phyloP scores from a whole-genome alignment of 2,329 filamentous ascomycete genomes.

The Septoria petroselini region DNA sequence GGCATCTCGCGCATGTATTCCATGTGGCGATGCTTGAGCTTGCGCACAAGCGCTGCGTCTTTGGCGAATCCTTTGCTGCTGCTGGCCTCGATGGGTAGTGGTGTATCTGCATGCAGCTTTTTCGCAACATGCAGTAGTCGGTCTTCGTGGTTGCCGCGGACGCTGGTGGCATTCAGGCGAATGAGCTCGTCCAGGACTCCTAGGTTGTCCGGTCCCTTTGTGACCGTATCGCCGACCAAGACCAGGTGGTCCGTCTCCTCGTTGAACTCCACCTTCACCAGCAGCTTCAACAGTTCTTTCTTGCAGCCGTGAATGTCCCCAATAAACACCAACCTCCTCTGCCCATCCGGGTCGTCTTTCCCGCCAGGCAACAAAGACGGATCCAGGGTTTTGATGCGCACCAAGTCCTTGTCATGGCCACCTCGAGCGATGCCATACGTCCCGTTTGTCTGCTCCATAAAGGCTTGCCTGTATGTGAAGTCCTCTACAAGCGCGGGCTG shows the following conservation, averaged over 20 bases:
- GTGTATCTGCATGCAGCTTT: conserved; percentile 6
- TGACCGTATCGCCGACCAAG: conserved; percentile 73
- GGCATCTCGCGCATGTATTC: conserved; percentile 37
- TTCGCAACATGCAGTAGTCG: conserved; percentile 60
- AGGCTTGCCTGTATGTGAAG: conserved; percentile 37
- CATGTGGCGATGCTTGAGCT: conserved; percentile 34
- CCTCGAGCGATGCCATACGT: conserved; percentile 34
- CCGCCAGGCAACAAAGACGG: conserved; percentile 36
- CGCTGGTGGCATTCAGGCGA: conserved; percentile 69
- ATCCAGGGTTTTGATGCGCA: conserved; percentile 52
- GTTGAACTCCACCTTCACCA: conserved; percentile 65
- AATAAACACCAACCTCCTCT: conserved; percentile 69
- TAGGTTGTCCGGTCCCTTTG: conserved; percentile 79
- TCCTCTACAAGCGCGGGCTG: conserved; percentile 40
- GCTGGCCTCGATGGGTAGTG: conserved; percentile 8
- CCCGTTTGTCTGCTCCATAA: conserved; percentile 31
- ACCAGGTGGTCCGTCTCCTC: conserved; percentile 67
- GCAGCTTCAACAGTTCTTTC: conserved; percentile 58
- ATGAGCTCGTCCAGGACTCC: conserved; percentile 76
- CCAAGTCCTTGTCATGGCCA: conserved; percentile 41
- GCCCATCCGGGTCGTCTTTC: conserved; percentile 35
- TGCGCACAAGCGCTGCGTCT: conserved; percentile 30
- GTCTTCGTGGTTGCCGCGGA: conserved; percentile 93
- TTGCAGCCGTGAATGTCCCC: conserved; percentile 93
- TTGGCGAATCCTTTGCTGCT: conserved; percentile 31